Conservation (phyloP, 2,329 filamentous ascomycete species). For the Acrocalymma vagum region DNA sequence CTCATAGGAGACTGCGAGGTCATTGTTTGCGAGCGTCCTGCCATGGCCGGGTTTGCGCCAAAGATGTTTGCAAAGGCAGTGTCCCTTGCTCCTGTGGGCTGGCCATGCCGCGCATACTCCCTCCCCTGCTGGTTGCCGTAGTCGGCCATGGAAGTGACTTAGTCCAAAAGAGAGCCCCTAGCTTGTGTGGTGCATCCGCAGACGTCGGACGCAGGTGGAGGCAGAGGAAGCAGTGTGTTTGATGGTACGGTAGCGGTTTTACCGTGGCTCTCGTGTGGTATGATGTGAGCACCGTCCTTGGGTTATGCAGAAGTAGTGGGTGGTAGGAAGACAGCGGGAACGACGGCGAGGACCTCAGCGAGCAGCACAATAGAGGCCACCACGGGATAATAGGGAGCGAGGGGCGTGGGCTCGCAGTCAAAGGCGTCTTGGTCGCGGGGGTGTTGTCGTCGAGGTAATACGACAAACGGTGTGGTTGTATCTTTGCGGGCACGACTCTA, state of each 20-base stretch:
- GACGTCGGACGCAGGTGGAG: constrained; percentile 14
- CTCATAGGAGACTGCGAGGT: constrained; percentile 75
- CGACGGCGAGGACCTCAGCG: too few species aligned
- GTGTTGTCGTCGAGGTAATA: constrained; percentile 9
- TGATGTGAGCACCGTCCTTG: too few species aligned
- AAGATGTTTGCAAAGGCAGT: constrained; percentile 97
- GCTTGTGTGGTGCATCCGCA: constrained; percentile 35
- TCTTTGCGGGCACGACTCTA: constrained; percentile 20
- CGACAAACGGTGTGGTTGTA: constrained; percentile 18
- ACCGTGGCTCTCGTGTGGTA: too few species aligned
- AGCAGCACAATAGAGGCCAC: constrained; percentile 16
- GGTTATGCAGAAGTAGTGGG: too few species aligned
- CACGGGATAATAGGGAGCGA: too few species aligned
- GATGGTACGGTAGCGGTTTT: too few species aligned
- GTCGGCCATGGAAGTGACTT: constrained; percentile 64
- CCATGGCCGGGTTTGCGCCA: constrained; percentile 75
- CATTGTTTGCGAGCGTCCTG: constrained; percentile 95
- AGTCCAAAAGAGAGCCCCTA: constrained; percentile 18
- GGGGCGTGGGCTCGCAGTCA: too few species aligned
- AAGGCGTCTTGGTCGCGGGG: constrained; percentile 1
- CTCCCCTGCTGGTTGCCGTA: constrained; percentile 70
- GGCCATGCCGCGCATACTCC: constrained; percentile 65
- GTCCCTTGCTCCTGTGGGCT: constrained; percentile 77
- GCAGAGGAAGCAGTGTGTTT: too few species aligned
- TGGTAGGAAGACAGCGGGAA: too few species aligned